Evolutionary conservation across 345 rosid genomes (phyloP), one percentile per base, ranked within the genome.

Genomic region (Syzygium aromaticum): DNA sequence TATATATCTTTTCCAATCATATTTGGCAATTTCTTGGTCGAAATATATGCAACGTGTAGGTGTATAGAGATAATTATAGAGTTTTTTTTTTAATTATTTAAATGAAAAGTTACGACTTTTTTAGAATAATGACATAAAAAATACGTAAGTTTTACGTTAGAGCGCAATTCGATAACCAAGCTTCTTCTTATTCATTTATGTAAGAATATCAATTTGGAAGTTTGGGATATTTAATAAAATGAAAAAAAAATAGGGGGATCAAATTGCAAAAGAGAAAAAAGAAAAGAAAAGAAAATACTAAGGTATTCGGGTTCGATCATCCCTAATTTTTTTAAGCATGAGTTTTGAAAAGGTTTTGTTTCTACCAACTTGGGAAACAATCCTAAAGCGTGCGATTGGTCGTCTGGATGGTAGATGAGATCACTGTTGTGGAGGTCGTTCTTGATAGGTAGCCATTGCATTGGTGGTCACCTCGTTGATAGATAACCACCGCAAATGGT

Each of bases 111-210:
- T 14, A n/a, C 13, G 73, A n/a, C 17, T 61, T 61, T n/a, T 61
- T 61, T 6, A 61, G 17, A 61, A 61, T n/a, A n/a, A 61, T 0
- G 33, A 61, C 19, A n/a, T 3, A 3, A 61, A 61, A 19, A 61
- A 61, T 61, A 22, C 14, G 30, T 59, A 61, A 27, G 13, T 61
- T 61, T 13, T 61, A 6, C 38, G n/a, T 61, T 61, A 61, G 0
- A 13, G 73, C 3, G 0, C 19, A 61, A n/a, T n/a, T 61, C 0
- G 1, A 13, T n/a, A 61, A 13, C 13, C 0, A 61, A 61, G 19
- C 4, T n/a, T 0, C 38, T 61, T n/a, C 2, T n/a, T 7, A 61
- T 61, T 6, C 0, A 0, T n/a, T n/a, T n/a, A 61, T 6, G 73
- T 61, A 61, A 13, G 33, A 38, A 23, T n/a, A n/a, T 3, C 38